Evolutionary conservation across 164 flowering plant genomes (phyloP), one percentile per base, ranked within the genome.

Genomic region (Vitis rotundifolia): DNA sequence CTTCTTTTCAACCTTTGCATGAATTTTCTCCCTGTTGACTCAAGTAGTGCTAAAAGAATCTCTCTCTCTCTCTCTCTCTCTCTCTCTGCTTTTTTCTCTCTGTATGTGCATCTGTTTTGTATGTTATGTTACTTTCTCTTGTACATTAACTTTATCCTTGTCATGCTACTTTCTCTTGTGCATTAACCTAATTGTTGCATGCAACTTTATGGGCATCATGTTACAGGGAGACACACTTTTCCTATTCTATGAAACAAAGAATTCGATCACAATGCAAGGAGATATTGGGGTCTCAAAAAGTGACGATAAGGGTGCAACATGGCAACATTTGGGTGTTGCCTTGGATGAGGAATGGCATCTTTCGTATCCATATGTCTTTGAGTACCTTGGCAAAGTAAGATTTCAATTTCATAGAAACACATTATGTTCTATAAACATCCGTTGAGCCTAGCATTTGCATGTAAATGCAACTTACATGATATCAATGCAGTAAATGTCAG

Each of bases 271-370:
- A 9, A 73, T 84, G 87, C 91, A 94, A 87, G 99, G 99, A 69
- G 99, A 94, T 73, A 92, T 94, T 64, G 98, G 89, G 29, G 99
- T 92, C 71, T 86, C 99, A 22, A 89, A 77, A 81, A 94, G 99
- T 67, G 59, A 65, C 31, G 98, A 94, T 69, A 84, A 84, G 53
- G 98, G 99, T 73, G 99, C 90, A 58, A 87, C 97, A 22, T 94
- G 99, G 99, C 80, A 92, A 72, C 93, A 79, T 12, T 70, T 92
- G 74, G 99, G 99, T 57, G 81, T 85, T 55, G 98, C 92, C 5
- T 84, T 94, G 76, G 90, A 91, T 78, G 99, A 94, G 77, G 93
- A 89, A 15, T 94, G 99, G 98, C 99, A 94, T 82, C 94, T 94
- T 47, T 94, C 99, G 12, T 92, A 84, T 80, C 99, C 99, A 7